Conservation (phyloP, 441 rosid species). For the Populus hybrid region DNA sequence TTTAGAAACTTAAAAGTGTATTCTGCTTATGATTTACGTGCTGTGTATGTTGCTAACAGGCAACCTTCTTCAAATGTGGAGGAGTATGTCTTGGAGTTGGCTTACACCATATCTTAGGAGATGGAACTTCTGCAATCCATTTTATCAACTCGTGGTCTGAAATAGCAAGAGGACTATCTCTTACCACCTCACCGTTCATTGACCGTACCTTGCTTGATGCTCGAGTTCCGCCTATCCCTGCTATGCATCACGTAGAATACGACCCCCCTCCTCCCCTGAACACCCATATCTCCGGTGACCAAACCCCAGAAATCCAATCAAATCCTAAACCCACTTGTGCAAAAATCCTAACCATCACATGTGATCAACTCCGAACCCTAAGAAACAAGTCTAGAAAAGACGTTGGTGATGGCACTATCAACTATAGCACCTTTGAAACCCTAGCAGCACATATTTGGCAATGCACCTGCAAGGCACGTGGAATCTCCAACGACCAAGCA, state of each 20-base stretch:
- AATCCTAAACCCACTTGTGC: background rate
- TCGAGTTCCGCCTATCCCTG: slow-evolving; percentile 4
- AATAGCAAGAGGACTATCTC: slow-evolving; percentile 9
- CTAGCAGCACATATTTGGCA: slow-evolving; percentile 16
- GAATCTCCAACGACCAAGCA: background rate
- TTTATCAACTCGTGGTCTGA: slow-evolving; percentile 17
- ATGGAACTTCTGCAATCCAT: background rate
- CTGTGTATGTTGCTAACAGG: background rate
- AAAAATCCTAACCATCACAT: slow-evolving; percentile 2
- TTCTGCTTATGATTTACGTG: background rate
- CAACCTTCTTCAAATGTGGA: slow-evolving; percentile 10
- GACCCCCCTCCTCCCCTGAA: background rate
- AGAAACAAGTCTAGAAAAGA: background rate
- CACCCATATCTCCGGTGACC: background rate
- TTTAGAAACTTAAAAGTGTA: background rate
- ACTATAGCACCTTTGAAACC: slow-evolving; percentile 6
- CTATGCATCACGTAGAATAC: slow-evolving; percentile 11
- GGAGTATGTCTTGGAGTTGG: slow-evolving; percentile 13
- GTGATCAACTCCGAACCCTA: background rate
- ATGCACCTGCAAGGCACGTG: slow-evolving; percentile 13
- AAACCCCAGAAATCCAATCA: background rate
- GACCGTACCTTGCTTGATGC: slow-evolving; percentile 1
- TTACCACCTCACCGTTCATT: background rate
- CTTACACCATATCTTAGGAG: slow-evolving; percentile 9
- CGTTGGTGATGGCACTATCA: background rate